Conservation (phyloP, 352 stramenopile genomes). For the Pythium brassicae region DNA sequence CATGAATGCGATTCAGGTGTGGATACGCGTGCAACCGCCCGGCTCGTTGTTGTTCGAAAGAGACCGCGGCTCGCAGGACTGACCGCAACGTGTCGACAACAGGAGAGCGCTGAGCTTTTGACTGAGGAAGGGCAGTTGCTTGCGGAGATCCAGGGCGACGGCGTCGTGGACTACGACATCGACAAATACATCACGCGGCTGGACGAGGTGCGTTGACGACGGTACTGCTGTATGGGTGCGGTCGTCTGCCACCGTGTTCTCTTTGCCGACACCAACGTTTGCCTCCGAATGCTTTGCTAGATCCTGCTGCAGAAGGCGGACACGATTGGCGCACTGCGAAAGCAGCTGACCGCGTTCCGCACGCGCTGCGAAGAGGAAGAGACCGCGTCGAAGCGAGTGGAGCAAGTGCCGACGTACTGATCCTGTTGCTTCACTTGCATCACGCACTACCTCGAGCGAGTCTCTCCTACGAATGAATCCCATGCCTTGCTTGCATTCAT, state of each 20-base stretch:
- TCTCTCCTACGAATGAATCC: too few relatives aligned
- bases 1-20: conserved; percentile 94
- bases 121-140: conserved; percentile 93
- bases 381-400: conserved; percentile 46
- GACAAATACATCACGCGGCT: conserved; percentile 92
- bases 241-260: background rate
- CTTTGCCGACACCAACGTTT: background rate
- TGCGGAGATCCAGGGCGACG: conserved; percentile 83
- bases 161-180: conserved; percentile 92
- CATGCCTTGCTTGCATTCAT: too few relatives aligned
- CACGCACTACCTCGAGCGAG: too few relatives aligned
- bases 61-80: background rate
- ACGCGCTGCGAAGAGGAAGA: conserved; percentile 83
- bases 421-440: too few relatives aligned
- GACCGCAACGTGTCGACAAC: conserved; percentile 6
- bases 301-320: conserved; percentile 92
- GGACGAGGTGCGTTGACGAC: conserved; percentile 51
- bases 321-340: conserved; percentile 80
- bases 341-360: conserved; percentile 81
- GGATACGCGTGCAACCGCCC: background rate
- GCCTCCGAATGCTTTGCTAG: conserved; percentile 14
- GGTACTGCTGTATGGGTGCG: background rate
- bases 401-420: conserved; percentile 18
- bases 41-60: conserved; percentile 1
- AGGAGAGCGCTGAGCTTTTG: conserved; percentile 96